These are phyloP conservation scores for Vickermania spadyakhi DNA, from an alignment of 208 protist genomes.

Conservation along the genomic window DNA sequence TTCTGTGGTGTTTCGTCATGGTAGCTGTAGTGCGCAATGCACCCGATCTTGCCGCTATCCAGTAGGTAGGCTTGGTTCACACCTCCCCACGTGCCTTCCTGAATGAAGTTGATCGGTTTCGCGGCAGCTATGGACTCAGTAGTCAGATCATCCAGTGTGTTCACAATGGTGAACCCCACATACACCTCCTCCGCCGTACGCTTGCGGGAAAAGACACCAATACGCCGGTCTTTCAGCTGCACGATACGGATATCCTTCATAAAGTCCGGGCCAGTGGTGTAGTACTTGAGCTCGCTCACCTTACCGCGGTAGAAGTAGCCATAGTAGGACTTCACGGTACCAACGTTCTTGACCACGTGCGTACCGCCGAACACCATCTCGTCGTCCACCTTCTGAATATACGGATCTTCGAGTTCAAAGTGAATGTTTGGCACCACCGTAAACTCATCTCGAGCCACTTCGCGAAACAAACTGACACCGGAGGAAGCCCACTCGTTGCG, in stretches of 20 bases:
- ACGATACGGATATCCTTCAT: slow-evolving; percentile 8
- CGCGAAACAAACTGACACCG: slow-evolving; percentile 31
- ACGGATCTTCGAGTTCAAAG: slow-evolving; percentile 6
- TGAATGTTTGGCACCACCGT: not conserved
- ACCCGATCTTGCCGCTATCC: slow-evolving; percentile 30
- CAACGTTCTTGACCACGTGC: slow-evolving; percentile 1
- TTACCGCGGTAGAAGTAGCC: slow-evolving; percentile 2
- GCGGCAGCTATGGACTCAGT: slow-evolving; percentile 6
- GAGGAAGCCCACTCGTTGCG: slow-evolving; percentile 37
- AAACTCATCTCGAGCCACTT: slow-evolving; percentile 15
- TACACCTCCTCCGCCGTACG: slow-evolving; percentile 1
- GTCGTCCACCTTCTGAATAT: slow-evolving; percentile 1
- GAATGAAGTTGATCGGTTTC: slow-evolving; percentile 18
- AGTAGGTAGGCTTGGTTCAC: slow-evolving; percentile 42
- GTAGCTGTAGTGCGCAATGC: slow-evolving; percentile 35
- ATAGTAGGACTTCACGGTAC: slow-evolving; percentile 3
- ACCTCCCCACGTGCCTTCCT: slow-evolving; percentile 22
- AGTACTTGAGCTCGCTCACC: not conserved
- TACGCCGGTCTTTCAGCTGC: not conserved
- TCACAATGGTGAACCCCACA: slow-evolving; percentile 4
- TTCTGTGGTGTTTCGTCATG: slow-evolving; percentile 4
- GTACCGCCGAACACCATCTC: slow-evolving; percentile 4
- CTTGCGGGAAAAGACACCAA: slow-evolving; percentile 4
- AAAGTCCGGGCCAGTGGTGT: slow-evolving; percentile 3
- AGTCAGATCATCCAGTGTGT: slow-evolving; percentile 1